Evolutionary conservation across 352 stramenopile species (phyloP), one percentile per base, ranked within the genome.

Genomic region (Peronospora farinosa): DNA sequence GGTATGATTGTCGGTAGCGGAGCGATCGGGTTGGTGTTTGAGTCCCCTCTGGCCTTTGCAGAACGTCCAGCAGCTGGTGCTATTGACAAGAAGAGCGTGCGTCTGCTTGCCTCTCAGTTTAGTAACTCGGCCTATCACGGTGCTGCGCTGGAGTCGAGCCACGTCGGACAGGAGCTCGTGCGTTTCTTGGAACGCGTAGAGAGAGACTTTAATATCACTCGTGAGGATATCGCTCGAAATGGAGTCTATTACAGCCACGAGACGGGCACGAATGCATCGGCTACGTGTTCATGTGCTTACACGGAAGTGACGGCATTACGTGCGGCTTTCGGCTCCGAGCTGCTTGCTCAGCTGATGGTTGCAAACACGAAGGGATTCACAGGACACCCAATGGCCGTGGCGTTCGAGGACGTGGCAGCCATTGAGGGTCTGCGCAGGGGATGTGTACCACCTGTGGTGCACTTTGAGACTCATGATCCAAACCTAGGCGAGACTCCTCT

Each of bases 191-290:
- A 62, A 7, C 67, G 88, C 36, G 69, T 98, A 27, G 84, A 98
- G 63, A 51, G 67, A n/a, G 70, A 93, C 38, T 90, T 97, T 54
- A 86, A 87, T 43, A 96, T 98, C 40, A 88, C 83, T 21, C 88
- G 94, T 36, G 67, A 78, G 32, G 74, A 96, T 44, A 92, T 98
- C 47, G 93, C 91, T 3, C 69, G 59, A 8, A 72, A 97, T 50
- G 95, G 95, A 56, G 89, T 98, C 16, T 98, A 98, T 68, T 98
- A 98, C 71, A 97, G 88, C 41, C 95, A 98, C 61, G 95, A 98
- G 66, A 98, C 95, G 16, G 93, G 87, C 51, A 98, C 94, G 19
- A 96, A 98, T 73, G 89, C 94, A 15, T 97, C 92, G 3, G 70
- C 83, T 25, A 92, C 71, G 36, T 78, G 76, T 8, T 97, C 87